phyloP scores from a whole-genome alignment of 1,284 basidiomycete species.

The Boletus smithii region DNA sequence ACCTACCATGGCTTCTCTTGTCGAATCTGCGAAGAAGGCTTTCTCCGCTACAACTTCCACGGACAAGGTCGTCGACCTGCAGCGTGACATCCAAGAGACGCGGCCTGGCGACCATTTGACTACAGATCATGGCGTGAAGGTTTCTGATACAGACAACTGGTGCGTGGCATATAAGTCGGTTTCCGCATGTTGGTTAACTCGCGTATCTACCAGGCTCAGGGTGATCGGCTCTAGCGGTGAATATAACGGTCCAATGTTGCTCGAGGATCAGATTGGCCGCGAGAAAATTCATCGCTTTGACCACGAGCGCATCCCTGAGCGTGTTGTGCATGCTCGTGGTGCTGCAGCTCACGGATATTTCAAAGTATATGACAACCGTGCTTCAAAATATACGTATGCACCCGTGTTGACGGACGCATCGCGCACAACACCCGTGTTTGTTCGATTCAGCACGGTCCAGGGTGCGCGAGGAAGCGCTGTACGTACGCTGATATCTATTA shows the following conservation, averaged over 20 bases:
- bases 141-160: conserved; percentile 67
- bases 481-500: conserved; percentile 6
- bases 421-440: conserved; percentile 69
- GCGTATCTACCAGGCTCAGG: conserved; percentile 45
- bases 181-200: conserved; percentile 6
- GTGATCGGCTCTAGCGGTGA: conserved; percentile 40
- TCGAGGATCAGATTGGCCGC: conserved; percentile 66
- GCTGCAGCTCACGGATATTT: conserved; percentile 79
- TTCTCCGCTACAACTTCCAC: conserved; percentile 10
- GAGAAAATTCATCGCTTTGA: conserved; percentile 78
- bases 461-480: conserved; percentile 73
- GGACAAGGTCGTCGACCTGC: conserved; percentile 39
- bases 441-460: conserved; percentile 81
- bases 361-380: conserved; percentile 62
- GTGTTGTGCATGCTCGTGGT: conserved; percentile 75
- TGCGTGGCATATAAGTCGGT: conserved; percentile 27
- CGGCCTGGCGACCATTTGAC: conserved; percentile 44
- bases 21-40: conserved; percentile 15
- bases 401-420: conserved; percentile 70
- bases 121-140: conserved; percentile 59
- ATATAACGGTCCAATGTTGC: conserved; percentile 50
- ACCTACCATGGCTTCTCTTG: conserved; percentile 22
- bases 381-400: conserved; percentile 63
- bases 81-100: conserved; percentile 42
- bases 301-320: conserved; percentile 85